Evolutionary conservation across 257 asterid species (phyloP), one percentile per base, ranked within the genome.

Genomic region (Agastache rugosa): DNA sequence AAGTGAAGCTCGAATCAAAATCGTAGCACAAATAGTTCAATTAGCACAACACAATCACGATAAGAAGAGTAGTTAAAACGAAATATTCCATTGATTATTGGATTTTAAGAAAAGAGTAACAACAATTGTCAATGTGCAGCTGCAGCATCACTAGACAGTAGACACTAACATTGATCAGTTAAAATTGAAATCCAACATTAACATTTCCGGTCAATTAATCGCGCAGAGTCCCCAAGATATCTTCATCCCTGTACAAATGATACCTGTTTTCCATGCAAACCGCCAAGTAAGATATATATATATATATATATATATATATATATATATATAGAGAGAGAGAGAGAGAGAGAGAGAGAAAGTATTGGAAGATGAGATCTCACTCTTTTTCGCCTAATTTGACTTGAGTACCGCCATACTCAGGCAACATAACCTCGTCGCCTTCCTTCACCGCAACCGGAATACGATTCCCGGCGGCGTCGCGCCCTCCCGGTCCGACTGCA

Each of bases 321-420:
- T 34, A 19, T 5, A 19, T 0, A 37, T 6, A 62, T 11, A 62
- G 1, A 34, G 8, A 39, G 20, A 25, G 41, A 76, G 56, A 15
- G 17, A 34, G 3, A 19, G 1, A 31, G 2, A 47, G 20, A 35
- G 48, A 76, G 50, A 25, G 17, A 34, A 1, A 19, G 3, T 16
- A 41, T 3, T 71, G 29, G n/a, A 16, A 71, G 15, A 68, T 4
- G 41, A 75, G 20, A 25, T 75, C 97, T 77, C 37, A 91, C 97
- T 91, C 96, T 83, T 90, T 89, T 5, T 89, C 97, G 27, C 82
- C 91, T 67, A 91, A 70, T 70, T 89, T 87, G 75, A 91, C 85
- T 79, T 85, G 88, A 20, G 96, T 89, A 14, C 97, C 97, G 34
- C 97, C 97, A 29, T 87, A 91, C 29, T 91, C 97, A 0, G 97